phyloP scores from a whole-genome alignment of 805 yeast genomes.

The Kazachstania taianensis region DNA sequence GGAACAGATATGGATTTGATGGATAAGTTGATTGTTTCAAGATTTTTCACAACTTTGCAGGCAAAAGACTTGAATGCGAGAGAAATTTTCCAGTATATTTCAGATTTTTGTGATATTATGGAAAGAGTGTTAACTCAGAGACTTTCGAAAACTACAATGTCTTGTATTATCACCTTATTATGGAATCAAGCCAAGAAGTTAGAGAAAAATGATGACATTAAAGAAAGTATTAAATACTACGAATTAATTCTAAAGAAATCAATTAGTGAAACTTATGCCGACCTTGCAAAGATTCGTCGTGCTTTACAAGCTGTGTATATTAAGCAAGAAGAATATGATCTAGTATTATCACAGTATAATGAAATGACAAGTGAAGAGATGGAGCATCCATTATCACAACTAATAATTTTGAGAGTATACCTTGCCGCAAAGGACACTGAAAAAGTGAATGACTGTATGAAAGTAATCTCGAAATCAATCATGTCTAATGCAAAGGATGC shows the following conservation, averaged over 20 bases:
- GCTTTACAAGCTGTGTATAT: constrained; percentile 28
- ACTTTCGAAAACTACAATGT: constrained; percentile 24
- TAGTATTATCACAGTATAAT: constrained; percentile 16
- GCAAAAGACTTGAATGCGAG: constrained; percentile 14
- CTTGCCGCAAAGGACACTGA: constrained; percentile 11
- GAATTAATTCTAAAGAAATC: constrained; percentile 20
- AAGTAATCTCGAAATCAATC: constrained; percentile 28
- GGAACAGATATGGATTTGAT: constrained; percentile 17
- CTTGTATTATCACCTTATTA: constrained; percentile 29
- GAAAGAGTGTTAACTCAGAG: constrained; percentile 22
- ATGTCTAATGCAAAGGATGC: constrained; percentile 28
- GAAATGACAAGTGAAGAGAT: constrained; percentile 19
- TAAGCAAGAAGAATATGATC: constrained; percentile 12
- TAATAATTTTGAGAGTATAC: constrained; percentile 24
- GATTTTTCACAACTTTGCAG: constrained; percentile 20
- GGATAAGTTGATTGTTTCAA: constrained; percentile 24
- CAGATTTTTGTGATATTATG: constrained; percentile 18
- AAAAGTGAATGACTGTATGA: constrained; percentile 7
- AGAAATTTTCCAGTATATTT: constrained; percentile 17
- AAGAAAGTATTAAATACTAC: constrained; percentile 22
- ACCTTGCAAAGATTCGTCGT: constrained; percentile 31
- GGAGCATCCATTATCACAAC: constrained; percentile 25
- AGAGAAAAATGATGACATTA: constrained; percentile 17
- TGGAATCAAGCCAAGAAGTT: constrained; percentile 33
- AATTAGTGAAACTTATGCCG: constrained; percentile 21